Conservation (phyloP, 2,329 filamentous ascomycete species). For the Torrubiella hemipterigena region DNA sequence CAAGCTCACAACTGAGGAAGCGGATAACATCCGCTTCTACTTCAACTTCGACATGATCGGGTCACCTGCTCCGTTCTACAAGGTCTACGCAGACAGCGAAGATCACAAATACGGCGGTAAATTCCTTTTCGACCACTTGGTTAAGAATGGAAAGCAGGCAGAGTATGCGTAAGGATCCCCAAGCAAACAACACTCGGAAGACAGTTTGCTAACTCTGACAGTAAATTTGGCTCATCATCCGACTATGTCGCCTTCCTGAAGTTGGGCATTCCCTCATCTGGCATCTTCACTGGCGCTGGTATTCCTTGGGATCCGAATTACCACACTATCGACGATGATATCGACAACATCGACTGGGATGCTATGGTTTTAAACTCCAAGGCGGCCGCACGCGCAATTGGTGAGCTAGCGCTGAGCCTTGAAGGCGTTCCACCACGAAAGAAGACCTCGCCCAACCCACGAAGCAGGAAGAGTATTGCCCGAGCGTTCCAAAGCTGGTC, state of each 20-base stretch:
- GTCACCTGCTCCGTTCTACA: slow-evolving; percentile 25
- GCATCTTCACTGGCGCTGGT: slow-evolving; percentile 27
- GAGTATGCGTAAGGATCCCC: slow-evolving; percentile 15
- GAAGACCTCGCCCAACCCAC: slow-evolving; percentile 15
- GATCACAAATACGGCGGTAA: slow-evolving; percentile 23
- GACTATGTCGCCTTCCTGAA: slow-evolving; percentile 29
- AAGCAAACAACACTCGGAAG: rapidly evolving
- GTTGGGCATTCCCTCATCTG: slow-evolving; percentile 25
- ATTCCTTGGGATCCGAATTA: slow-evolving; percentile 22
- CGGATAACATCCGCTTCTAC: slow-evolving; percentile 50
- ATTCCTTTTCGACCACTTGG: slow-evolving; percentile 21
- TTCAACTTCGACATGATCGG: slow-evolving; percentile 63
- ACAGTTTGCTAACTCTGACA: slow-evolving; percentile 5
- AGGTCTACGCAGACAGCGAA: slow-evolving; percentile 26
- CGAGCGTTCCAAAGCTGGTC: slow-evolving; percentile 14
- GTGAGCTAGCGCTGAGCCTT: slow-evolving; percentile 23
- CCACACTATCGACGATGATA: slow-evolving; percentile 26
- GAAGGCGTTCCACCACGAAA: slow-evolving; percentile 20
- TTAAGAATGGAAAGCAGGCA: slow-evolving; percentile 19
- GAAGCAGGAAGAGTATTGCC: slow-evolving; percentile 13
- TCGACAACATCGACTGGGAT: slow-evolving; percentile 27
- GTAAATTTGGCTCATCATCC: slow-evolving; percentile 21
- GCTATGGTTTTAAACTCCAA: slow-evolving; percentile 25
- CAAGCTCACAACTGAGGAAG: slow-evolving; percentile 21
- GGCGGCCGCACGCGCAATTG: slow-evolving; percentile 38